phyloP scores from a whole-genome alignment of 2,329 filamentous ascomycete species.

The Claviceps pazoutovae region DNA sequence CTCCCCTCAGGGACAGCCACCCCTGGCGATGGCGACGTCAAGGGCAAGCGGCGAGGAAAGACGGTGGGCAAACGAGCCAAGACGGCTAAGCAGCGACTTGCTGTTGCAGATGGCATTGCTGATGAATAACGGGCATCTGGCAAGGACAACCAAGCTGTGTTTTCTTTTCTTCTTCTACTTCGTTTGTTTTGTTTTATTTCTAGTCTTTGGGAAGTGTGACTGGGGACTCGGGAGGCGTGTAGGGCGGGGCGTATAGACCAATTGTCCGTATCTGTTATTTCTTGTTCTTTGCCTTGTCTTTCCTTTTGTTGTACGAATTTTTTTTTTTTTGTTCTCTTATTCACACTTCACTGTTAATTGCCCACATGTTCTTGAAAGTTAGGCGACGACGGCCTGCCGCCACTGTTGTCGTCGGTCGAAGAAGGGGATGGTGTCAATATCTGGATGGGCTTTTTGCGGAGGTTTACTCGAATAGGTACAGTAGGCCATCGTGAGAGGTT shows the following conservation, averaged over 20 bases:
- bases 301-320: neutral
- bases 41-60: constrained; percentile 44
- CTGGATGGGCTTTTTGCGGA: too few relatives aligned
- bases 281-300: neutral
- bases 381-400: too few relatives aligned
- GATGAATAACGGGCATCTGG: constrained; percentile 11
- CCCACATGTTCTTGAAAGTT: too few relatives aligned
- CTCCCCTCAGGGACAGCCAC: constrained; percentile 65
- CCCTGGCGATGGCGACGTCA: constrained; percentile 46
- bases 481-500: too few relatives aligned
- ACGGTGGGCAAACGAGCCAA: constrained; percentile 40
- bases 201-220: too few relatives aligned
- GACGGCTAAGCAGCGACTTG: constrained; percentile 53
- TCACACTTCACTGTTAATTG: too few relatives aligned
- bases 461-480: too few relatives aligned
- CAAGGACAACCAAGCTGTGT: neutral
- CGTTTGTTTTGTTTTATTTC: too few relatives aligned
- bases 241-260: neutral
- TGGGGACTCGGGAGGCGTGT: neutral
- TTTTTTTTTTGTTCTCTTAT: neutral
- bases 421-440: too few relatives aligned
- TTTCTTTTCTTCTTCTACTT: neutral
- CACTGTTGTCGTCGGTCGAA: too few relatives aligned
- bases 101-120: constrained; percentile 47
- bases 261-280: neutral